Evolutionary conservation across 768 basidiomycete genomes (phyloP), one percentile per base, ranked within the genome.

Genomic region (Suillus paluster): DNA sequence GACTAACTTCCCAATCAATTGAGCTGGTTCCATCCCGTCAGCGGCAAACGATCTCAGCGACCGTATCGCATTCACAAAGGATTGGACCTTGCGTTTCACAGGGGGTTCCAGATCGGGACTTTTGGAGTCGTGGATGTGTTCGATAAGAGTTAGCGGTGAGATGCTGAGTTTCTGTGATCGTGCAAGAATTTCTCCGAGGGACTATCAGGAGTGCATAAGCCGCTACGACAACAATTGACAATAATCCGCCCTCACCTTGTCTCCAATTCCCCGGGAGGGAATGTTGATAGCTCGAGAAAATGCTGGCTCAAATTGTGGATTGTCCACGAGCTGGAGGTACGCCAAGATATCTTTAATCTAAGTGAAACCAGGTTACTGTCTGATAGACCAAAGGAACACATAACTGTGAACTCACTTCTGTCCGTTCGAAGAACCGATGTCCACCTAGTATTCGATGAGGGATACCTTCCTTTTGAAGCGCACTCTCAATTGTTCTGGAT

Each of bases 381-480:
- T 38, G n/a, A 46, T 52, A 15, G 15, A 30, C n/a, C 17, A 44
- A 56, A 33, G 12, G 54, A 44, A 33, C 25, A 38, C 17, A 57
- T 1, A 34, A 19, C 30, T 33, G 11, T n/a, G 30, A 11, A 65
- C 78, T 53, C 46, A 87, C 90, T 81, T 95, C 94, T 68, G 86
- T 71, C 19, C 93, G 86, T 65, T 95, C 92, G 67, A 95, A 95
- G 81, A 95, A 95, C 69, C 88, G 91, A 69, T 91, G 90, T 0
- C 93, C 93, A 23, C 86, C 89, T 2, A 95, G 81, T 54, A 95
- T 83, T 61, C 85, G 78, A 66, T 83, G 86, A 1, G 93, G 93
- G 42, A 97, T 91, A n/a, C 86, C 84, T 64, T 88, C 85, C 64
- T 84, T 87, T 69, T 93, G 92, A 25, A 97, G 74, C 0, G 89